A percentile compares a stretch with the other conserved stretches of the same genome.
Evolutionary conservation across 805 yeast species (phyloP).

Genomic region (Komagataella phaffii): DNA sequence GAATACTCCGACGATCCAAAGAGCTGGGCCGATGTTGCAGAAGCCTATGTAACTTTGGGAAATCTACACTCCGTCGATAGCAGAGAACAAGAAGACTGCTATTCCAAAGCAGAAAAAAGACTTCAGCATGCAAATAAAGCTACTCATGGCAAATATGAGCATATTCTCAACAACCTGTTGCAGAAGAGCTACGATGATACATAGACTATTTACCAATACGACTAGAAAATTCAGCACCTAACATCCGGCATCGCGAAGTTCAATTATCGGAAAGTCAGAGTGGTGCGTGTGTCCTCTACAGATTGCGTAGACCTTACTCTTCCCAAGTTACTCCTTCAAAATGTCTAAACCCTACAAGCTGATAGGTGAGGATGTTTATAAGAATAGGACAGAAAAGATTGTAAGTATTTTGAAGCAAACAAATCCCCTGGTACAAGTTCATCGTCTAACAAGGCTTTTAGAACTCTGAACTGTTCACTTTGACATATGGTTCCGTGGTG

Average conservation of each 20-base stretch:
- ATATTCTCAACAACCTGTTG: constrained; percentile 42
- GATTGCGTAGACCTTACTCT: background rate
- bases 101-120: constrained; percentile 54
- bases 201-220: background rate
- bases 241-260: background rate
- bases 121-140: constrained; percentile 66
- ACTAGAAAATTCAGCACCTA: background rate
- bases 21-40: constrained; percentile 76
- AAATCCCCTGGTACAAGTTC: background rate
- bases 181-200: background rate
- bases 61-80: constrained; percentile 57
- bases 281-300: background rate
- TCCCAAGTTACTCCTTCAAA: background rate
- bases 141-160: constrained; percentile 62
- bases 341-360: constrained; percentile 26
- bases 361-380: constrained; percentile 87
- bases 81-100: constrained; percentile 51
- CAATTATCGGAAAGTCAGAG: background rate
- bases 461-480: constrained; percentile 88
- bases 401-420: constrained; percentile 24
- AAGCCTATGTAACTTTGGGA: constrained; percentile 70
- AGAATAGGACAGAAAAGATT: constrained; percentile 72
- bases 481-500: constrained; percentile 90
- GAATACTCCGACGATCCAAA: constrained; percentile 66
- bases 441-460: constrained; percentile 10